Evolutionary conservation across 2,329 filamentous ascomycete genomes (phyloP), one percentile per base, ranked within the genome.

Genomic region (Arthrobotrys pseudoclavata): DNA sequence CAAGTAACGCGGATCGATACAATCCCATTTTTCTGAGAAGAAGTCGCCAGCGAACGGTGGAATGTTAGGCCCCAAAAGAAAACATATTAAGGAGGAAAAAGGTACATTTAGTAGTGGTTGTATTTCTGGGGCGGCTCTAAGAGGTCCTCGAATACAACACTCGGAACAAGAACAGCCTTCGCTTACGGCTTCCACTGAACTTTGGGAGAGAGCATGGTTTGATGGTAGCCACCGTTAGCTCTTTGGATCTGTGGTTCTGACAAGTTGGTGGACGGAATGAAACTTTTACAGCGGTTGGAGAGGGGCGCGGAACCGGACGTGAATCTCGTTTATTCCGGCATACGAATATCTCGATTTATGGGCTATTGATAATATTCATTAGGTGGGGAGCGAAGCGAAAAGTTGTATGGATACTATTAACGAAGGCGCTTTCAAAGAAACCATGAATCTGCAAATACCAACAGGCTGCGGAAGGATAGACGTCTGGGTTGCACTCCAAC

Each of bases 241-340:
- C 83, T 98, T 3, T 97, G 95, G 94, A 89, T 97, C 1, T 91
- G 90, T 31, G 95, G 94, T 0, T 88, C 88, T 12, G 95, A 98
- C 82, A 88, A 91, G 61, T 87, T 98, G 0, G 94, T 97, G 0
- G 93, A 97, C 83, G 95, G 95, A 0, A 84, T 87, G 18, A 89
- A 90, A 67, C 86, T 97, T 7, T 85, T 97, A 1, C 86, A 88
- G 20, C 87, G 95, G 0, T 92, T 97, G 79, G 88, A 92, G 81
- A 87, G 88, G 48, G 92, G 91, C 0, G 87, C 92, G 26, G 95
- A 98, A 83, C 95, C 95, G 0, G 87, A 93, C 82, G 93, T 96
- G 7, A 86, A 88, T 45, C 85, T 97, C 4, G 92, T 97, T 3
- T 22, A 91, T 97, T 50, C 89, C 92, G 1, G 92, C 91, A 55